These are phyloP conservation scores for Fusarium decemcellulare DNA, from an alignment of 2,329 filamentous ascomycete species.

Conservation along the genomic window DNA sequence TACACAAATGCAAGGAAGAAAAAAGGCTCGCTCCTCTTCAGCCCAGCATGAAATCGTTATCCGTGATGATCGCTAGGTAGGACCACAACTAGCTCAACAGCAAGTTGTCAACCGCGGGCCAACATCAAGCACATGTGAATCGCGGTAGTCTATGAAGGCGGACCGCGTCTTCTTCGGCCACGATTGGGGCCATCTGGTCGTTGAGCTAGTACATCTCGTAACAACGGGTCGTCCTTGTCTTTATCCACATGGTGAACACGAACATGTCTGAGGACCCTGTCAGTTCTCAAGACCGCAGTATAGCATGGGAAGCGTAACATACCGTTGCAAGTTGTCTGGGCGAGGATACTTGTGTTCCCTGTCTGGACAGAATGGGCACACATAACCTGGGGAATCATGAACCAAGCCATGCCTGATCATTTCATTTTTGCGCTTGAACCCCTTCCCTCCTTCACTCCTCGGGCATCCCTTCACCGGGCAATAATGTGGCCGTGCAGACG, in stretches of 20 bases:
- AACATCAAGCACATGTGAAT: not conserved
- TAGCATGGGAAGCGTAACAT: slow-evolving; percentile 36
- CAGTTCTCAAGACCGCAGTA: not conserved
- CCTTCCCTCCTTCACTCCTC: slow-evolving; percentile 75
- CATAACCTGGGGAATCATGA: slow-evolving; percentile 93
- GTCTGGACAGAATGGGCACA: slow-evolving; percentile 96
- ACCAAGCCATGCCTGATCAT: slow-evolving; percentile 87
- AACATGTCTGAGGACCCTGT: slow-evolving; percentile 77
- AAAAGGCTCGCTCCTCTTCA: slow-evolving; percentile 11
- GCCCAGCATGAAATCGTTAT: slow-evolving; percentile 22
- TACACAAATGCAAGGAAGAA: slow-evolving; percentile 31
- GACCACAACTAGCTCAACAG: not conserved
- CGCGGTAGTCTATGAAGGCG: slow-evolving; percentile 46
- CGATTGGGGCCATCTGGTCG: slow-evolving; percentile 87
- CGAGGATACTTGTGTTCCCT: slow-evolving; percentile 94
- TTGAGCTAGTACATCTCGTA: slow-evolving; percentile 89
- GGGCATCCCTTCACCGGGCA: slow-evolving; percentile 74
- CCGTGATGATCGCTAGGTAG: not conserved
- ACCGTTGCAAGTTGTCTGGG: slow-evolving; percentile 97
- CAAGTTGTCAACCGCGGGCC: not conserved
- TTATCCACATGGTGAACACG: slow-evolving; percentile 92
- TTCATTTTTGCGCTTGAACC: slow-evolving; percentile 81
- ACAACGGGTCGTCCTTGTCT: slow-evolving; percentile 84
- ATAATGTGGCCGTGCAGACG: slow-evolving; percentile 75
- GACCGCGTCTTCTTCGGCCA: slow-evolving; percentile 80